Evolutionary conservation across 2,329 filamentous ascomycete species (phyloP).

Genomic region (Fusarium continuum): DNA sequence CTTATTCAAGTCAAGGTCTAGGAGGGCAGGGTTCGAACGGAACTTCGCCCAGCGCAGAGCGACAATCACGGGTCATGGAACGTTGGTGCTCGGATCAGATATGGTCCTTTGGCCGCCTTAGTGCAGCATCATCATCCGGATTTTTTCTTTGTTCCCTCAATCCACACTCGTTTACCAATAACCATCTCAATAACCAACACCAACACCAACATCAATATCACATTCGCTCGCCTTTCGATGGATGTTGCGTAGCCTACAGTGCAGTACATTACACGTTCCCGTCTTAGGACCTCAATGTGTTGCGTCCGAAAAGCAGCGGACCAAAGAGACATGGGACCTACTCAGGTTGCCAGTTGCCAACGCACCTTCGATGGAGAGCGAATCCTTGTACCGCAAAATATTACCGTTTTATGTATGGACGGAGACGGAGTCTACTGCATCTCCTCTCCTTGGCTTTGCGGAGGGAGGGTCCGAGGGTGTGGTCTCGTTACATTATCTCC

Average conservation of each 20-base stretch:
- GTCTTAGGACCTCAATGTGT: slow-evolving; percentile 26
- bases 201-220: slow-evolving; percentile 11
- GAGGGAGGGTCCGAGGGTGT: slow-evolving; percentile 36
- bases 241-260: too few species aligned
- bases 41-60: not conserved
- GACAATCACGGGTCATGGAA: slow-evolving; percentile 5
- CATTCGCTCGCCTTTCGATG: slow-evolving; percentile 39
- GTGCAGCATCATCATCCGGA: not conserved
- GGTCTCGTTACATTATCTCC: slow-evolving; percentile 26
- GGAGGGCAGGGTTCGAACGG: not conserved
- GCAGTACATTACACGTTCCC: too few species aligned
- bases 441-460: slow-evolving; percentile 14
- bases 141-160: slow-evolving; percentile 23
- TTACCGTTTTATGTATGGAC: not conserved
- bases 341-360: slow-evolving; percentile 31
- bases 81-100: slow-evolving; percentile 25
- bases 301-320: slow-evolving; percentile 30
- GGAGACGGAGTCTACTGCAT: slow-evolving; percentile 17
- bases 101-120: slow-evolving; percentile 12
- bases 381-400: slow-evolving; percentile 29
- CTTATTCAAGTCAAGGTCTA: not conserved
- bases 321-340: slow-evolving; percentile 13
- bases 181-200: slow-evolving; percentile 5
- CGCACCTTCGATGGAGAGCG: slow-evolving; percentile 26
- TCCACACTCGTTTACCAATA: not conserved